phyloP scores from a whole-genome alignment of 225 moss, liverwort and hornwort genomes.

The Bryum argenteum region DNA sequence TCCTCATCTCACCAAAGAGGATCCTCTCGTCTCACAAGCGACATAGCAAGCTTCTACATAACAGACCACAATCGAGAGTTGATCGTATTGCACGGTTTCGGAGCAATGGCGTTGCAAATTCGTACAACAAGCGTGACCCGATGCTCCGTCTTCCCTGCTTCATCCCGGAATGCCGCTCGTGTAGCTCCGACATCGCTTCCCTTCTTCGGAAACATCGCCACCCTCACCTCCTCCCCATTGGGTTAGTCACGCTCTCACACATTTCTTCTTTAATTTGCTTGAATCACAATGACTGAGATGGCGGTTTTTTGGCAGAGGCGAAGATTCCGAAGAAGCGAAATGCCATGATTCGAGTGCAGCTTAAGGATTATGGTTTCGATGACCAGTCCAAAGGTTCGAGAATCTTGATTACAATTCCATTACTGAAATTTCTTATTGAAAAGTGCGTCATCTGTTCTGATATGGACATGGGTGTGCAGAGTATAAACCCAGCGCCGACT shows the following conservation, averaged over 20 bases:
- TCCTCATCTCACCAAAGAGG: too few species aligned
- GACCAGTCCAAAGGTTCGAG: conserved; percentile 34
- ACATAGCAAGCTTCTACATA: too few species aligned
- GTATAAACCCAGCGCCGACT: conserved; percentile 61
- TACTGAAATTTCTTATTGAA: too few species aligned
- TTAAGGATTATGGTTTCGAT: conserved; percentile 34
- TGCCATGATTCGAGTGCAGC: conserved; percentile 29
- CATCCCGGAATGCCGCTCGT: not conserved
- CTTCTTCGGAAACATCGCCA: not conserved
- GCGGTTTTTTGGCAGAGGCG: conserved; percentile 26
- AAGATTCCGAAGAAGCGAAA: conserved; percentile 34
- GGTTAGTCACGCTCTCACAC: not conserved
- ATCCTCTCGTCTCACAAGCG: too few species aligned
- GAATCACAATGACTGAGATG: not conserved
- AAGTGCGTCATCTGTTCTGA: not conserved
- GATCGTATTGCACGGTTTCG: not conserved
- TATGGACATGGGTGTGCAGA: conserved; percentile 33
- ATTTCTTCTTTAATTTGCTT: too few species aligned
- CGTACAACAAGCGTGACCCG: not conserved
- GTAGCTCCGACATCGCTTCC: not conserved
- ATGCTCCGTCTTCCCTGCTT: not conserved
- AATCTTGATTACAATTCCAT: too few species aligned
- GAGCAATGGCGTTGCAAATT: not conserved
- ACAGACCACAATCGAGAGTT: too few species aligned
- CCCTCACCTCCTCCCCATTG: not conserved